Base-by-base conservation (phyloP, 2,329 filamentous ascomycete genomes). In the Tolypocladium cylindrosporum region DNA sequence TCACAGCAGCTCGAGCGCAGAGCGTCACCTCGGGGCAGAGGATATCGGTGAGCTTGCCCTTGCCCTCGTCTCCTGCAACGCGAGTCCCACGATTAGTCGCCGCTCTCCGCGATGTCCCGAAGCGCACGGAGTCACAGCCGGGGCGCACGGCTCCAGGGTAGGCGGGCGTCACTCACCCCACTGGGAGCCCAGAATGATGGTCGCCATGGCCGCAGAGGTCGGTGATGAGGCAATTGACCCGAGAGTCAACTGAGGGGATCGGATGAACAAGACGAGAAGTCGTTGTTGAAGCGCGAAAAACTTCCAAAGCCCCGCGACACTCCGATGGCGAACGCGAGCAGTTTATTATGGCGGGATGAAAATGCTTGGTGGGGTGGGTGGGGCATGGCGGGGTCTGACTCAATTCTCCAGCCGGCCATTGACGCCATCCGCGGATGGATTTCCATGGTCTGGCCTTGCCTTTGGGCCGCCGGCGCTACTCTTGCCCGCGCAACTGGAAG, bases 41-140 rank as follows among this genome's bases (percentile, higher is more conserved):
- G 58, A 71, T 70, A 58, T 73, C 72, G 57, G 66, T 68, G 61
- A 74, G 61, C 61, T 74, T 74, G 56, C 71, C 72, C 64, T 74
- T 74, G 61, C 71, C 70, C 65, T 73, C 70, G 63, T 73, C 69
- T 59, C 70, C 71, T 71, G 58, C 57, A 57, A 55, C 55, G 24
- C 8, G 14, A 19, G 31, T 7, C 1, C 21, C 24, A 16, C 6
- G 13, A 6, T 48, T 21, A 48, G 43, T 27, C 43, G 39, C 24
- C 36, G 43, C 24, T 37, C 55, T 21, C 48, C 43, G 31, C 42
- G 13, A 50, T 43, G 60, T 52, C 60, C 63, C 58, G 61, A 62
- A 63, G 65, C 61, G 57, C 62, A 61, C 31, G 52, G 27, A 31
- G 58, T 61, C 54, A 55, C 43, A 58, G n/a, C 34, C 41, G 52